These are phyloP conservation scores for Ochromonas danica DNA, from an alignment of 108 stramenopile species.

Conservation along the genomic window DNA sequence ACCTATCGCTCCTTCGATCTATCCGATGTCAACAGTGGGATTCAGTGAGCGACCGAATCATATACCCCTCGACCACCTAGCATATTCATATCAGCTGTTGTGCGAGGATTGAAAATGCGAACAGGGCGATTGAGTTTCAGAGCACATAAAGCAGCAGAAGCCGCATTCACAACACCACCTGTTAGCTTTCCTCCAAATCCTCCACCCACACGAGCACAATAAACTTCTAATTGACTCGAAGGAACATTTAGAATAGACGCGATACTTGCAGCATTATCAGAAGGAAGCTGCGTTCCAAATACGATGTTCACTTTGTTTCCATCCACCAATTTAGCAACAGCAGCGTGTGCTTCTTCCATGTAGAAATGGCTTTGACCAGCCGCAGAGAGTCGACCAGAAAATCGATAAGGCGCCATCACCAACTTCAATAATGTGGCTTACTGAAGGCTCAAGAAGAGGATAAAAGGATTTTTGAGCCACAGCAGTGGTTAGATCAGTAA, in stretches of 20 bases:
- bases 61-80: too few species aligned
- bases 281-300: constrained; percentile 35
- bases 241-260: too few species aligned
- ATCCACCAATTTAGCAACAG: constrained; percentile 29
- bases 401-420: constrained; percentile 1
- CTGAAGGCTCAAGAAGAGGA: constrained; percentile 3
- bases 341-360: constrained; percentile 40
- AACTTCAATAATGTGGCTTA: constrained; percentile 4
- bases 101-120: constrained; percentile 30
- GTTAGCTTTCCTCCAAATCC: constrained; percentile 49
- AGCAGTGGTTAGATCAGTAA: neutral
- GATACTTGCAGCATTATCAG: too few species aligned
- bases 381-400: constrained; percentile 27
- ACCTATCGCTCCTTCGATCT: constrained; percentile 54
- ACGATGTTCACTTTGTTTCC: constrained; percentile 31
- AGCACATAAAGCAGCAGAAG: constrained; percentile 43
- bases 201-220: constrained; percentile 38
- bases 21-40: constrained; percentile 43
- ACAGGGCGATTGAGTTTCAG: constrained; percentile 22
- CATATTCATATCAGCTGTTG: constrained; percentile 39
- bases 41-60: too few species aligned
- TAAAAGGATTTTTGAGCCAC: neutral
- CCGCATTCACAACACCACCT: constrained; percentile 18
- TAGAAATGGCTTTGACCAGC: constrained; percentile 47
- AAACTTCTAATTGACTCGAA: too few species aligned